phyloP scores from a whole-genome alignment of 2,329 filamentous ascomycete species.

The Ceratocystis papillata region DNA sequence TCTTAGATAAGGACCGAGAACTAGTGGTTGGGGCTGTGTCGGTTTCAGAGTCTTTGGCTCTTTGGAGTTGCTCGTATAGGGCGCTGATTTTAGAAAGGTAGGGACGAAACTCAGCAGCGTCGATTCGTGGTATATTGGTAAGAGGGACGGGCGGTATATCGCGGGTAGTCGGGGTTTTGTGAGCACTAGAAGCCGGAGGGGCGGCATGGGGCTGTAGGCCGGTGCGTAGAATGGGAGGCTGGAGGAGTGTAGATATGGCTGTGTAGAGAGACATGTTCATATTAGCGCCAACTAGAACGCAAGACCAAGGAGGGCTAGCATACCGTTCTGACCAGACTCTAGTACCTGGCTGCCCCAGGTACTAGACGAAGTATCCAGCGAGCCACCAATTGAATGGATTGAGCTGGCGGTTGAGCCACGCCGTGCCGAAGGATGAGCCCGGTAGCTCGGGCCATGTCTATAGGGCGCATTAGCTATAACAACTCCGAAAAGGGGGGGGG shows the following conservation, averaged over 20 bases:
- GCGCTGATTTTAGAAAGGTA: constrained; percentile 79
- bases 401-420: constrained; percentile 77
- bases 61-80: constrained; percentile 78
- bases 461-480: constrained; percentile 6
- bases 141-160: constrained; percentile 91
- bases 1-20: constrained; percentile 32
- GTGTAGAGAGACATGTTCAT: constrained; percentile 12
- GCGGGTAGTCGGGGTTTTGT: constrained; percentile 70
- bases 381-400: constrained; percentile 75
- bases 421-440: constrained; percentile 44
- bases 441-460: constrained; percentile 20
- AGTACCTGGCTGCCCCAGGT: constrained; percentile 46
- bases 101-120: constrained; percentile 65
- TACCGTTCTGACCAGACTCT: constrained; percentile 79
- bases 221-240: constrained; percentile 79
- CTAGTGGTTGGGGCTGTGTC: constrained; percentile 35
- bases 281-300: not conserved
- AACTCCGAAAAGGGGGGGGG: no score
- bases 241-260: constrained; percentile 90
- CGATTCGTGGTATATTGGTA: constrained; percentile 75
- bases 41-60: constrained; percentile 67
- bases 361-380: constrained; percentile 57
- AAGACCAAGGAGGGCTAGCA: constrained; percentile 24
- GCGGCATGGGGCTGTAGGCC: constrained; percentile 71
- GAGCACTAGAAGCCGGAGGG: constrained; percentile 56